phyloP scores from a whole-genome alignment of 2,329 filamentous ascomycete genomes.

The Pseudodiploospora longispora region DNA sequence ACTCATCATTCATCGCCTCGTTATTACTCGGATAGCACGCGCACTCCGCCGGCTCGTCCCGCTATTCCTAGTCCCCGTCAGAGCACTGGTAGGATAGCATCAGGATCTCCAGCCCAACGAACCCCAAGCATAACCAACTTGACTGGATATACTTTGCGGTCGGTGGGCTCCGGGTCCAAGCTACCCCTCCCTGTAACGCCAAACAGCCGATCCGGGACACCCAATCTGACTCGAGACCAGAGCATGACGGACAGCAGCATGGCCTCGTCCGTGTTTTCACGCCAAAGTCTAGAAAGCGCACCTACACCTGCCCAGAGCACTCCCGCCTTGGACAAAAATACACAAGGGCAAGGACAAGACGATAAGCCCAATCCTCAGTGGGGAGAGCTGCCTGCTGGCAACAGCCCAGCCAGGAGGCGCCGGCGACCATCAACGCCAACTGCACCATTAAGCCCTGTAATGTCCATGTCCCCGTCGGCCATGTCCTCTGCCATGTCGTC shows the following conservation, averaged over 20 bases:
- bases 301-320: constrained; percentile 24
- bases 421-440: constrained; percentile 8
- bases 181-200: constrained; percentile 31
- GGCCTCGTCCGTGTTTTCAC: constrained; percentile 33
- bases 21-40: neutral
- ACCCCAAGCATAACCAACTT: constrained; percentile 19
- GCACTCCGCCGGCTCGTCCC: constrained; percentile 7
- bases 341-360: neutral
- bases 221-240: constrained; percentile 25
- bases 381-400: constrained; percentile 14
- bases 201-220: constrained; percentile 25
- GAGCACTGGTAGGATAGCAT: constrained; percentile 8
- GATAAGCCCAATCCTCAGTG: constrained; percentile 15
- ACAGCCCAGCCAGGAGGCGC: constrained; percentile 3
- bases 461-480: constrained; percentile 20
- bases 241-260: constrained; percentile 36
- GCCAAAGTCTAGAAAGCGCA: constrained; percentile 24
- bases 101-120: constrained; percentile 11
- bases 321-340: constrained; percentile 17
- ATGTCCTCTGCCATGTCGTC: constrained; percentile 27
- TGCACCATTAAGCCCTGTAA: constrained; percentile 15
- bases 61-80: constrained; percentile 5
- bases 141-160: constrained; percentile 22
- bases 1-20: constrained; percentile 5
- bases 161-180: constrained; percentile 29